These are phyloP conservation scores for Diplodia sapinea DNA, from an alignment of 2,329 filamentous ascomycete species.

Conservation along the genomic window DNA sequence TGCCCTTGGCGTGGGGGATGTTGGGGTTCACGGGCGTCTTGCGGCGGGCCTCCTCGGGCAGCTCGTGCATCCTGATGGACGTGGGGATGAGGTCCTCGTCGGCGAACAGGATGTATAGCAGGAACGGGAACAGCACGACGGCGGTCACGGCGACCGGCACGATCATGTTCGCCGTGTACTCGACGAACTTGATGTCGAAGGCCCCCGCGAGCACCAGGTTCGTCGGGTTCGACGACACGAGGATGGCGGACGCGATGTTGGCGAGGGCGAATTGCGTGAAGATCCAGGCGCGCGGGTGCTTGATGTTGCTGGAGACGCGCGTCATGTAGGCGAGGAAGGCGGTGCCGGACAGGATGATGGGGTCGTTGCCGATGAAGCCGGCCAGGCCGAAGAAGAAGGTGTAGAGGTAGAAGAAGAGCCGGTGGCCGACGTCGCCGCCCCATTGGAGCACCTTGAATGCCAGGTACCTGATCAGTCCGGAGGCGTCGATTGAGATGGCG, in stretches of 20 bases:
- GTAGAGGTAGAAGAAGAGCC: neutral
- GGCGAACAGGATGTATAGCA: neutral
- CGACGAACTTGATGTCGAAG: neutral
- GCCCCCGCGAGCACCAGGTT: neutral
- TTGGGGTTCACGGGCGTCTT: neutral
- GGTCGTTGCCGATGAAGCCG: neutral
- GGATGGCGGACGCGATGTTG: neutral
- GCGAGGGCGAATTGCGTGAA: neutral
- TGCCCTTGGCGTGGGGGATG: neutral
- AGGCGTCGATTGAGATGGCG: neutral
- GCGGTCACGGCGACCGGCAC: neutral
- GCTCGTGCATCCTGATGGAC: neutral
- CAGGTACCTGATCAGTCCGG: neutral
- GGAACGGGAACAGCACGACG: neutral
- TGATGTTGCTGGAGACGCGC: neutral
- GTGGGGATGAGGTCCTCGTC: neutral
- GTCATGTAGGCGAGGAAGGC: neutral
- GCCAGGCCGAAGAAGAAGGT: neutral
- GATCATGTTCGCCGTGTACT: neutral
- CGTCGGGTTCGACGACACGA: neutral
- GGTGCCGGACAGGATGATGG: neutral
- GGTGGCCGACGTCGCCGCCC: neutral
- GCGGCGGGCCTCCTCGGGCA: fast-evolving
- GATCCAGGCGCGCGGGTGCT: neutral
- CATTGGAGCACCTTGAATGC: neutral